phyloP scores from a whole-genome alignment of 2,329 filamentous ascomycete species.

The Lachnellula occidentalis region DNA sequence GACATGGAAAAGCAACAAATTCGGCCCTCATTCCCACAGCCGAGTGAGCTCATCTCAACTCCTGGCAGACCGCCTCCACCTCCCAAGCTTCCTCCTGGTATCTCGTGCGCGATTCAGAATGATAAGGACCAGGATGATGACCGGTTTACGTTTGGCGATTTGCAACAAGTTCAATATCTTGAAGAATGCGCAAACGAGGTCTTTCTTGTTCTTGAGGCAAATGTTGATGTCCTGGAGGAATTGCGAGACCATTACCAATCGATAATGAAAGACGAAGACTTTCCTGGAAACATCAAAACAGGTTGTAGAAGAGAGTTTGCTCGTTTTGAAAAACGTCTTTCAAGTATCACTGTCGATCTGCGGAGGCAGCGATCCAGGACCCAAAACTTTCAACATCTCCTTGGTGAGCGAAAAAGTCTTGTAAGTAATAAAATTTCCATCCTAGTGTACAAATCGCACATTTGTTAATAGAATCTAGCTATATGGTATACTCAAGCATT shows the following conservation, averaged over 20 bases:
- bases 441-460: neutral
- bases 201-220: constrained; percentile 29
- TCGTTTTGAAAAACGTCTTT: constrained; percentile 20
- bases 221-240: constrained; percentile 29
- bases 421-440: constrained; percentile 1
- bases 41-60: neutral
- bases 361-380: constrained; percentile 22
- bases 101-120: neutral
- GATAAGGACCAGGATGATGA: neutral
- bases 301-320: constrained; percentile 2
- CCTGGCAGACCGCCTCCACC: neutral
- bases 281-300: constrained; percentile 5
- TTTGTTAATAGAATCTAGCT: constrained; percentile 20
- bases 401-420: constrained; percentile 20
- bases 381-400: constrained; percentile 19
- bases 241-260: constrained; percentile 21
- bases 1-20: neutral
- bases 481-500: constrained; percentile 33
- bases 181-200: constrained; percentile 36
- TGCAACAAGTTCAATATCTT: constrained; percentile 32
- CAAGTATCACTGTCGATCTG: constrained; percentile 21
- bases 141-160: constrained; percentile 21
- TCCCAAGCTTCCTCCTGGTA: neutral
- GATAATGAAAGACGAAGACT: constrained; percentile 3
- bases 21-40: neutral